Evolutionary conservation across 2,329 filamentous ascomycete genomes (phyloP).

Genomic region (Aspergillus spinulosporus): DNA sequence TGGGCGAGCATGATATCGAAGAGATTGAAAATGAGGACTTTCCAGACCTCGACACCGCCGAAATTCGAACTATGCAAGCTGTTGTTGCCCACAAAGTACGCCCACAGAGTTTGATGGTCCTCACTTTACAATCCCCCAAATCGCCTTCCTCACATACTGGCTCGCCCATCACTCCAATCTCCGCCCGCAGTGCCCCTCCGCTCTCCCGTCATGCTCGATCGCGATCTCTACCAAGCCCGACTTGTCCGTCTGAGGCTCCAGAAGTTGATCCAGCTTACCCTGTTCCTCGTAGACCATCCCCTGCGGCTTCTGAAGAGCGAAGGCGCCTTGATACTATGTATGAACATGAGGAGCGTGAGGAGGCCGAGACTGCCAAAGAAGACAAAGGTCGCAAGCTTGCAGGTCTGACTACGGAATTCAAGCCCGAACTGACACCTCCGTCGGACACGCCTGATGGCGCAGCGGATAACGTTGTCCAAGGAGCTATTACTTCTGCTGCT

Average conservation of each 20-base stretch:
- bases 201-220: slow-evolving; percentile 43
- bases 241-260: slow-evolving; percentile 23
- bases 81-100: slow-evolving; percentile 44
- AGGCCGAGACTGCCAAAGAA: slow-evolving; percentile 22
- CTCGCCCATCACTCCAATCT: slow-evolving; percentile 29
- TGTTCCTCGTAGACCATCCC: slow-evolving; percentile 23
- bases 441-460: slow-evolving; percentile 2
- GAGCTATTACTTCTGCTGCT: slow-evolving; percentile 20
- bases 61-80: slow-evolving; percentile 37
- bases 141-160: slow-evolving; percentile 27
- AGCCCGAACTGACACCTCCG: background rate
- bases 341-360: slow-evolving; percentile 34
- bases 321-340: slow-evolving; percentile 41
- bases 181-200: slow-evolving; percentile 24
- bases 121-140: slow-evolving; percentile 35
- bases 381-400: background rate
- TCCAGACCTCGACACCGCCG: slow-evolving; percentile 62
- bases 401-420: background rate
- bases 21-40: slow-evolving; percentile 80
- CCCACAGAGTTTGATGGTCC: slow-evolving; percentile 45
- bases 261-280: slow-evolving; percentile 17
- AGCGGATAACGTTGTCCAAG: slow-evolving; percentile 18
- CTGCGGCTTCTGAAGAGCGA: slow-evolving; percentile 30
- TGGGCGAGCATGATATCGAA: slow-evolving; percentile 46
- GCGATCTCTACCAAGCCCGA: slow-evolving; percentile 51